A percentile compares a stretch with the other conserved stretches of the same genome.
Conservation (phyloP, 768 basidiomycete genomes). For the Rhizopogon salebrosus region DNA sequence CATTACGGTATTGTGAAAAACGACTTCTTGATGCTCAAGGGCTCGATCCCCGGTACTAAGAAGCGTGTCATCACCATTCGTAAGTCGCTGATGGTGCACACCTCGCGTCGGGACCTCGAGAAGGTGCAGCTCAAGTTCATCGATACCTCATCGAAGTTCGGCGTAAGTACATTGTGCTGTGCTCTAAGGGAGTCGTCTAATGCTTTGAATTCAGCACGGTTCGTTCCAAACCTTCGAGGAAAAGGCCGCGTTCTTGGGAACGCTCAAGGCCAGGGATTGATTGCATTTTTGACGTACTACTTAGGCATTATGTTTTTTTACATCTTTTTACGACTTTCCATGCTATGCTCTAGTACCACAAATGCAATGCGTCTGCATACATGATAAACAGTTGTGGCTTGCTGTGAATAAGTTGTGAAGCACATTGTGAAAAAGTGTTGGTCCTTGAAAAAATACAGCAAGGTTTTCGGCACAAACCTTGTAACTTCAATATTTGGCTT, state of each 20-base stretch:
- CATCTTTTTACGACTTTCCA: slow-evolving; percentile 29
- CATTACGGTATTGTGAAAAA: slow-evolving; percentile 99
- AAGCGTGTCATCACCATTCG: slow-evolving; percentile 98
- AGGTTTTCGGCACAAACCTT: neutral
- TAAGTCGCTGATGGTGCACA: slow-evolving; percentile 95
- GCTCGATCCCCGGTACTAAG: slow-evolving; percentile 91
- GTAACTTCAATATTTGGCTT: neutral
- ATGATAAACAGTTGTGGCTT: neutral
- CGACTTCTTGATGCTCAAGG: slow-evolving; percentile 97
- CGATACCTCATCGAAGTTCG: slow-evolving; percentile 97
- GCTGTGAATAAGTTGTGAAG: neutral
- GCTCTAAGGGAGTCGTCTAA: neutral
- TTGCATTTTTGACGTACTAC: slow-evolving; percentile 34
- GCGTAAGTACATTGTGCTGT: slow-evolving; percentile 49
- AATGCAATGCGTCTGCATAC: slow-evolving; percentile 21
- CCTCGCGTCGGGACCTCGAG: slow-evolving; percentile 93
- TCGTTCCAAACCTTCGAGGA: slow-evolving; percentile 96
- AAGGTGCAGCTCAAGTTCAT: slow-evolving; percentile 98
- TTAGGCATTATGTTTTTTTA: slow-evolving; percentile 32
- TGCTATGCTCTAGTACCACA: slow-evolving; percentile 34
- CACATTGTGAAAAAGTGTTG: neutral
- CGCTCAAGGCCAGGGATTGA: slow-evolving; percentile 81
- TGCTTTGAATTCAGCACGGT: slow-evolving; percentile 59
- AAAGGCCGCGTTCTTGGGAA: slow-evolving; percentile 91
- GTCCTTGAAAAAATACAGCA: neutral